A percentile compares a stretch with the other conserved stretches of the same genome.
These are phyloP conservation scores for Aspergillus funiculosus DNA, from an alignment of 495 filamentous ascomycete genomes.

Conservation along the genomic window DNA sequence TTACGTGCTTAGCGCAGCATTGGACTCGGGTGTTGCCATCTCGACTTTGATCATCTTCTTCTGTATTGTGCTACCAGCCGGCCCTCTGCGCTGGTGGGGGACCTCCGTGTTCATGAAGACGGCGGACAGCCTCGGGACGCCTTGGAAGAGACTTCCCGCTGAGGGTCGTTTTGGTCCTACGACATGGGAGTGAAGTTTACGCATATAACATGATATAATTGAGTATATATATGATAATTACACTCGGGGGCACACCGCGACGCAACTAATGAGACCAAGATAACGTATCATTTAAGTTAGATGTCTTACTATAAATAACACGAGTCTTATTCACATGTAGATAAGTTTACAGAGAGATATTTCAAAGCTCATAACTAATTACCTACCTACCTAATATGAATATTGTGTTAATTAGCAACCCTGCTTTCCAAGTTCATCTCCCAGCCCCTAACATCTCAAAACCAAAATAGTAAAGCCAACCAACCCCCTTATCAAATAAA, in stretches of 20 bases:
- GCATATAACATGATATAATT: background rate
- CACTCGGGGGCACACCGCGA: too few species aligned
- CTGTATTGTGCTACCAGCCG: slow-evolving; percentile 61
- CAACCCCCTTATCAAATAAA: too few species aligned
- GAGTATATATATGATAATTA: background rate
- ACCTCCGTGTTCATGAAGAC: slow-evolving; percentile 49
- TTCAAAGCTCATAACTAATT: too few species aligned
- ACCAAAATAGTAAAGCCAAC: too few species aligned
- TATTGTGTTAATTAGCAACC: too few species aligned
- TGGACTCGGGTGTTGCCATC: slow-evolving; percentile 59
- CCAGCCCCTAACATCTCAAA: too few species aligned
- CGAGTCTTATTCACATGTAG: background rate
- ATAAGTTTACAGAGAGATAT: background rate
- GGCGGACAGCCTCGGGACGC: slow-evolving; percentile 43
- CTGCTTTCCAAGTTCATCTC: too few species aligned
- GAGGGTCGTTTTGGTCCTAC: slow-evolving; percentile 58
- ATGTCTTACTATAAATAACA: background rate
- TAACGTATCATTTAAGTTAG: too few species aligned
- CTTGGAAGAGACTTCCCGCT: slow-evolving; percentile 32
- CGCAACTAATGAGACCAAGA: too few species aligned
- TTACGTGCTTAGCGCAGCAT: slow-evolving; percentile 55
- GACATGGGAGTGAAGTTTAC: slow-evolving; percentile 36
- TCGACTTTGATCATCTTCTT: slow-evolving; percentile 60
- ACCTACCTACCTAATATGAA: too few species aligned
- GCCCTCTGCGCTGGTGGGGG: slow-evolving; percentile 60